Percentiles rank a stretch among this genome's conserved stretches.
Evolutionary conservation across 2,329 filamentous ascomycete genomes (phyloP).

Genomic region (Fusarium tanahbumbuense): DNA sequence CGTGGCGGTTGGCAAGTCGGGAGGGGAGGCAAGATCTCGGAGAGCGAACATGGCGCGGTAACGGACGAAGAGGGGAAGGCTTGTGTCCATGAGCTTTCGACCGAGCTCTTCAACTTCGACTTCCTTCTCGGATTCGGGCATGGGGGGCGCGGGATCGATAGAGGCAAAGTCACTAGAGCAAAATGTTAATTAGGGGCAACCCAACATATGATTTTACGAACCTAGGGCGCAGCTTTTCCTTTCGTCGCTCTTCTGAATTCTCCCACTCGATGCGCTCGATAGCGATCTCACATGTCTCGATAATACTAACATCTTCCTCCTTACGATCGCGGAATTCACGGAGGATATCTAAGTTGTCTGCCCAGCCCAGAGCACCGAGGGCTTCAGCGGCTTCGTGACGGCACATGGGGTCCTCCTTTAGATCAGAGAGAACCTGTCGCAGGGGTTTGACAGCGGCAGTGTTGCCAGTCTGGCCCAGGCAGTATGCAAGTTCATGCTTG

Average conservation of each 20-base stretch:
- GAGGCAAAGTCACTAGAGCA: conserved; percentile 86
- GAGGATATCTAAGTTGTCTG: conserved; percentile 78
- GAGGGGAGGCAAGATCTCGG: conserved; percentile 92
- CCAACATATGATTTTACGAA: conserved; percentile 54
- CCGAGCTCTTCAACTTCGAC: conserved; percentile 83
- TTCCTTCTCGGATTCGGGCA: conserved; percentile 75
- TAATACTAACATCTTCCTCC: conserved; percentile 83
- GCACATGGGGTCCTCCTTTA: conserved; percentile 92
- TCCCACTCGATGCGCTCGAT: conserved; percentile 96
- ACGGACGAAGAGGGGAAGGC: conserved; percentile 84
- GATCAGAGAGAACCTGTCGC: conserved; percentile 78
- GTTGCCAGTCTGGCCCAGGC: conserved; percentile 90
- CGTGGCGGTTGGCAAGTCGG: conserved; percentile 87
- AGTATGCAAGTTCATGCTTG: conserved; percentile 98
- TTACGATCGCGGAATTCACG: conserved; percentile 78
- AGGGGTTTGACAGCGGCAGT: conserved; percentile 78
- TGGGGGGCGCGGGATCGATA: conserved; percentile 92
- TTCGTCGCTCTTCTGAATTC: conserved; percentile 75
- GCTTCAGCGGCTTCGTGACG: conserved; percentile 97
- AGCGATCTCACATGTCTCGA: conserved; percentile 96
- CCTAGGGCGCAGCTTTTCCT: conserved; percentile 86
- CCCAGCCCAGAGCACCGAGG: conserved; percentile 85
- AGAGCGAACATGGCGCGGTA: conserved; percentile 99
- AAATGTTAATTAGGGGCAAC: conserved; percentile 46
- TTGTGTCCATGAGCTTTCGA: conserved; percentile 80